These are phyloP conservation scores for Metarhizium robertsii DNA, from an alignment of 2,329 filamentous ascomycete species.

Conservation along the genomic window DNA sequence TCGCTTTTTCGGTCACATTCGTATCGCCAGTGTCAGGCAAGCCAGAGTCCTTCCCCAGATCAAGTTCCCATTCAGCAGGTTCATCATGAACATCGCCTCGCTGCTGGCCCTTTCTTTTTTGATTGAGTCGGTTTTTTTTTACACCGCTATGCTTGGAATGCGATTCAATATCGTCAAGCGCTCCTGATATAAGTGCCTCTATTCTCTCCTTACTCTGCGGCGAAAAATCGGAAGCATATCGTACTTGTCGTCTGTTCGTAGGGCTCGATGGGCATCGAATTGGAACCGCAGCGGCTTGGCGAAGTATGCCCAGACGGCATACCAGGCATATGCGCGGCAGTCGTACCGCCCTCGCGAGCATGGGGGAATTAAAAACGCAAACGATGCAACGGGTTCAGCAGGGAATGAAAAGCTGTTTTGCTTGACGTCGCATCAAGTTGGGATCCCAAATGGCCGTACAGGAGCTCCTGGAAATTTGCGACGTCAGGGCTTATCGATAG, in stretches of 20 bases:
- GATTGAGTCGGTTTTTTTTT: background rate
- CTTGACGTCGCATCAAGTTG: background rate
- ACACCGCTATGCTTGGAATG: background rate
- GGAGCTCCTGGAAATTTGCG: conserved; percentile 4
- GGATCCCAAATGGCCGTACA: background rate
- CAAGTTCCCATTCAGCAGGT: conserved; percentile 8
- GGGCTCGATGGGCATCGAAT: conserved; percentile 6
- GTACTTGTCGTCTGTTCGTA: conserved; percentile 8
- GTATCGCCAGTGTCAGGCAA: background rate
- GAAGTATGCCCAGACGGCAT: conserved; percentile 22
- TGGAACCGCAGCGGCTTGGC: conserved; percentile 9
- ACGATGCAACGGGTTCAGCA: background rate
- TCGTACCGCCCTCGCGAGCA: conserved; percentile 25
- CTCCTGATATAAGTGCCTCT: conserved; percentile 15
- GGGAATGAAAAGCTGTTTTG: background rate
- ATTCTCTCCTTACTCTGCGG: conserved; percentile 14
- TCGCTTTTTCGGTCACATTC: background rate
- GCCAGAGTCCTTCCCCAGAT: background rate
- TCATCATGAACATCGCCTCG: conserved; percentile 2
- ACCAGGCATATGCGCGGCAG: conserved; percentile 24
- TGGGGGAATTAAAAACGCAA: conserved; percentile 9
- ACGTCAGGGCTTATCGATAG: conserved; percentile 5
- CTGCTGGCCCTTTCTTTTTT: conserved; percentile 2
- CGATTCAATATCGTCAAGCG: background rate
- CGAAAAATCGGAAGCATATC: conserved; percentile 15